Evolutionary conservation across 148 eudicot species (phyloP), one percentile per base, ranked within the genome.

Genomic region (Euryodendron excelsum): DNA sequence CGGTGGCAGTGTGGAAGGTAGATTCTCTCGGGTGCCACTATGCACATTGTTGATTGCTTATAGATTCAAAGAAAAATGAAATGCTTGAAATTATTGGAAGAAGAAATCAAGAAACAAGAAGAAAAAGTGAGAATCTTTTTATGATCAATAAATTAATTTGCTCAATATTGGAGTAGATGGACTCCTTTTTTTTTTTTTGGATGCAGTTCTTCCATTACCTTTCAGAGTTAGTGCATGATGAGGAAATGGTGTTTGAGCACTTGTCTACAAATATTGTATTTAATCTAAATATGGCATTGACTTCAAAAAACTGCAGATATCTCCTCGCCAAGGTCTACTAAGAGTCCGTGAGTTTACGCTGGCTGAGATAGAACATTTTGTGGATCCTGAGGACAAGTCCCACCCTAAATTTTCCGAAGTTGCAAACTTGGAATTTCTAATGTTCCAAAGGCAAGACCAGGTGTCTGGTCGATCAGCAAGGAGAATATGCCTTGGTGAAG

Each of bases 291-390:
- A 37, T 67, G 1, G 47, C 28, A 39, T 10, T 52, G 70, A 27
- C 39, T 15, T 77, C 18, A 6, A 13, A 80, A 47, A 11, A 53
- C 79, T 85, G 68, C 88, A 92, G 98, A 94, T 94, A 82, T 94
- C 98, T 66, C 98, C 98, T 62, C 88, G 98, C 48, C 98, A 94
- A 90, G 97, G 98, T 77, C 97, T 94, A 73, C 82, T 94, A 44
- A 87, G 98, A 87, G 97, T 94, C 74, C 95, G 98, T 68, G 98
- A 94, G 74, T 94, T 94, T 80, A 94, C 98, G 23, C 82, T 94
- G 52, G 97, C 98, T 33, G 97, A 94, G 82, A 94, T 94, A 55
- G 98, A 94, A 82, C 98, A 94, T 77, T 94, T 94, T 85, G 97
- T 94, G 80, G 98, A 94, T 78, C 98, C 97, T 21, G 91, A 89